These are phyloP conservation scores for Boletus rufocinnamomeus DNA, from an alignment of 768 basidiomycete species.

Conservation along the genomic window DNA sequence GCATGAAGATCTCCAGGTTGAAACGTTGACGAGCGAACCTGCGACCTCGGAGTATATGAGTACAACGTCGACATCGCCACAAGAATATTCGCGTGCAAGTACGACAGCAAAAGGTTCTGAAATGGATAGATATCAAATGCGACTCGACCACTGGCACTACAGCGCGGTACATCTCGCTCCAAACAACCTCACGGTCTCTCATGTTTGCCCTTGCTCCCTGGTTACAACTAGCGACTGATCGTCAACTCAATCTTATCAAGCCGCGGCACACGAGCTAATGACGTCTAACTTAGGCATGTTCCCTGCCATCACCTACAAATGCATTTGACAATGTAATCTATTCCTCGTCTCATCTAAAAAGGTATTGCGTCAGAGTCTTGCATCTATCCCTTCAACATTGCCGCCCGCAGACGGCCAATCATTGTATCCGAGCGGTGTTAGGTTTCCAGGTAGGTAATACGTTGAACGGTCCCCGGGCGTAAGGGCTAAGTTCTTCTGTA, in stretches of 20 bases:
- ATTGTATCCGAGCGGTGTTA: conserved; percentile 31
- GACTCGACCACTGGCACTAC: neutral
- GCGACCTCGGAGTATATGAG: conserved; percentile 39
- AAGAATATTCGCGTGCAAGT: no score
- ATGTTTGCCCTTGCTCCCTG: conserved; percentile 6
- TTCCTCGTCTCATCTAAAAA: neutral
- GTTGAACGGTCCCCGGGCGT: conserved; percentile 20
- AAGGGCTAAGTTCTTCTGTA: conserved; percentile 26
- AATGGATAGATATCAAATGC: neutral
- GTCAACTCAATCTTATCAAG: no score
- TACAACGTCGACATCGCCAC: neutral
- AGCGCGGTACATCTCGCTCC: neutral
- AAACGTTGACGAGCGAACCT: conserved; percentile 52
- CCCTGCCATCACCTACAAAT: neutral
- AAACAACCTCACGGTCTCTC: conserved; percentile 1
- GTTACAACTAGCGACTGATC: conserved; percentile 19
- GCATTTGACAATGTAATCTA: neutral
- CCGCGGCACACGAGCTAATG: no score
- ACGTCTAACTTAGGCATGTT: neutral
- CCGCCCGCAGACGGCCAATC: conserved; percentile 32
- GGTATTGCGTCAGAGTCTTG: neutral
- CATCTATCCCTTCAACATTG: neutral
- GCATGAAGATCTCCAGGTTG: conserved; percentile 58
- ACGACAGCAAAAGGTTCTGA: no score
- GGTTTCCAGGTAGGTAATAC: conserved; percentile 31